These are phyloP conservation scores for Cajanus cajan DNA, from an alignment of 306 rosid genomes.

Conservation along the genomic window DNA sequence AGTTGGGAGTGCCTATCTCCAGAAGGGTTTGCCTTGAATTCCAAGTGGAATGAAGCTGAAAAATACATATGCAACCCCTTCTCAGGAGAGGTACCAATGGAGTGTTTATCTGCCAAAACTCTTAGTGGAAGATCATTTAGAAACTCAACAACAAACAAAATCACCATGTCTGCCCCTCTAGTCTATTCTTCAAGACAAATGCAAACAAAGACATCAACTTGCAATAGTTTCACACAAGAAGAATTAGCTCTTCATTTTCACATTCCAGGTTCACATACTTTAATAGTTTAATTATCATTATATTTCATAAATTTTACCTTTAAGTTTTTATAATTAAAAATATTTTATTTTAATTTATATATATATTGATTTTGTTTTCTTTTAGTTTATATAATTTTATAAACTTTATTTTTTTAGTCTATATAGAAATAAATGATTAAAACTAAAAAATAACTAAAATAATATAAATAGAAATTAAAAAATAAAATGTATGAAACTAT, in stretches of 20 bases:
- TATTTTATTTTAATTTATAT: too few relatives aligned
- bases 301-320: too few relatives aligned
- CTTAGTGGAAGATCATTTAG: slow-evolving; percentile 81
- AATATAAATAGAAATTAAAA: too few relatives aligned
- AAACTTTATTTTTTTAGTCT: too few relatives aligned
- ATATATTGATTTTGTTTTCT: too few relatives aligned
- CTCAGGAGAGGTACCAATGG: slow-evolving; percentile 91
- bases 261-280: slow-evolving; percentile 57
- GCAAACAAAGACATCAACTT: slow-evolving; percentile 51
- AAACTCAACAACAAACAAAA: slow-evolving; percentile 55
- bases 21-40: slow-evolving; percentile 87
- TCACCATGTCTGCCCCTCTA: slow-evolving; percentile 73
- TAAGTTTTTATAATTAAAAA: too few relatives aligned
- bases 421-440: too few relatives aligned
- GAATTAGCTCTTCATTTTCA: slow-evolving; percentile 47
- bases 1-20: slow-evolving; percentile 83
- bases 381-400: too few relatives aligned
- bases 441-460: too few relatives aligned
- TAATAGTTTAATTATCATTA: background rate
- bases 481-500: too few relatives aligned
- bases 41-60: slow-evolving; percentile 98
- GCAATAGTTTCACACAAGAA: slow-evolving; percentile 33
- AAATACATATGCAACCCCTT: slow-evolving; percentile 89
- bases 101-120: slow-evolving; percentile 93
- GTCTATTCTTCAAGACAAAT: slow-evolving; percentile 51